These are phyloP conservation scores for Xylaria sp. DNA, from an alignment of 2,329 filamentous ascomycete species.

Conservation along the genomic window DNA sequence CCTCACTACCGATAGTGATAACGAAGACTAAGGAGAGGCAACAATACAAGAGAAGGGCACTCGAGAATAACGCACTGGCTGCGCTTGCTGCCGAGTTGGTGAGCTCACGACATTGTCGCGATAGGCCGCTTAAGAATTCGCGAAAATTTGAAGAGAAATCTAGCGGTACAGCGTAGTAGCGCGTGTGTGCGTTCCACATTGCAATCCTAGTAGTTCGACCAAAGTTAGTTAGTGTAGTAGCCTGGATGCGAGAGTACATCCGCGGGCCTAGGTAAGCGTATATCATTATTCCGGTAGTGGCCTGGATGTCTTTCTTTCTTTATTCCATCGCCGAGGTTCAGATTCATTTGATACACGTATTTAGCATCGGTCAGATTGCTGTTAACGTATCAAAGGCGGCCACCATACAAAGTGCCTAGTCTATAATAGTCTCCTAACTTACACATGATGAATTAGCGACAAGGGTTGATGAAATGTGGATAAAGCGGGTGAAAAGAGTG, in stretches of 20 bases:
- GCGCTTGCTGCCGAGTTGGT: not conserved
- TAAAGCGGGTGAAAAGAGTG: slow-evolving; percentile 15
- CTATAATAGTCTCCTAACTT: slow-evolving; percentile 2
- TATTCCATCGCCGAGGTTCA: too few species aligned
- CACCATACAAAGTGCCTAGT: slow-evolving; percentile 2
- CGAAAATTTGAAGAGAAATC: not conserved
- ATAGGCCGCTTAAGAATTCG: not conserved
- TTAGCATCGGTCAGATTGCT: slow-evolving; percentile 3
- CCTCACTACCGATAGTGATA: not conserved
- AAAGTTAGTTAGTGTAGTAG: not conserved
- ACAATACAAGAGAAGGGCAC: not conserved
- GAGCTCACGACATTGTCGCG: not conserved
- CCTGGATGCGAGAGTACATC: not conserved
- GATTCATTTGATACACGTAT: slow-evolving; percentile 6
- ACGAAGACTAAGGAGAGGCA: not conserved
- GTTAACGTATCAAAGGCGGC: slow-evolving; percentile 12
- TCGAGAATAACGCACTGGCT: not conserved
- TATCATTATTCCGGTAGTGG: not conserved
- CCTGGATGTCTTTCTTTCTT: not conserved
- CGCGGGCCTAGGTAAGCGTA: not conserved
- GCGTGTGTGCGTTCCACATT: not conserved
- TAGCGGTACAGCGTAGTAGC: not conserved
- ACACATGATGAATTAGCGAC: slow-evolving; percentile 3
- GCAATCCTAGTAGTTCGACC: not conserved
- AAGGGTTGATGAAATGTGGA: slow-evolving; percentile 20